Evolutionary conservation across 257 asterid genomes (phyloP).

Genomic region (Orobanche coerulescens): DNA sequence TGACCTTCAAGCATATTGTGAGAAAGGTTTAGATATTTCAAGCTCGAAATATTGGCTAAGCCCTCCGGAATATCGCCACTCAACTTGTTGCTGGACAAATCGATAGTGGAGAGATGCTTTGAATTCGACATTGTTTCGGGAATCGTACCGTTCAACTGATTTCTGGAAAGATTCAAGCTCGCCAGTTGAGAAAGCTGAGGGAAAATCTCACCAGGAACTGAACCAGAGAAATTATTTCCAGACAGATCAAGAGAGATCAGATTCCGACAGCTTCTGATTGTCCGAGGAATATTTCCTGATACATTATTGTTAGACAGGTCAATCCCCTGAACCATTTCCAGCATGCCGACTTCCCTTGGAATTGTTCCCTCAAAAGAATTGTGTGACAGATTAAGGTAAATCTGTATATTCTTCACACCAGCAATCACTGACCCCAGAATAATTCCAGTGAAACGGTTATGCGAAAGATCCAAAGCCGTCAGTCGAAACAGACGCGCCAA

Average conservation of each 20-base stretch:
- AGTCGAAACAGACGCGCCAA: conserved; percentile 38
- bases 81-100: conserved; percentile 64
- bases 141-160: conserved; percentile 46
- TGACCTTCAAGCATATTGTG: conserved; percentile 63
- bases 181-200: conserved; percentile 34
- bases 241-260: conserved; percentile 56
- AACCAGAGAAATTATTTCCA: conserved; percentile 45
- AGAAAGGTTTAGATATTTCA: conserved; percentile 63
- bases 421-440: conserved; percentile 41
- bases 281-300: conserved; percentile 47
- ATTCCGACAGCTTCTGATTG: conserved; percentile 51
- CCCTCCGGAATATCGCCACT: conserved; percentile 51
- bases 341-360: conserved; percentile 51
- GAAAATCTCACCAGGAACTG: conserved; percentile 34
- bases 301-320: conserved; percentile 57
- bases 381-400: conserved; percentile 58
- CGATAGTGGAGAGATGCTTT: conserved; percentile 39
- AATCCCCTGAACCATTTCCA: conserved; percentile 70
- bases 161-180: conserved; percentile 56
- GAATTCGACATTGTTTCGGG: conserved; percentile 37
- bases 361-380: conserved; percentile 47
- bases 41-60: conserved; percentile 34
- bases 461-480: conserved; percentile 48
- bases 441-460: conserved; percentile 45
- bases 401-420: conserved; percentile 52